Conservation (phyloP, 2,329 filamentous ascomycete species). For the Scedosporium boydii region DNA sequence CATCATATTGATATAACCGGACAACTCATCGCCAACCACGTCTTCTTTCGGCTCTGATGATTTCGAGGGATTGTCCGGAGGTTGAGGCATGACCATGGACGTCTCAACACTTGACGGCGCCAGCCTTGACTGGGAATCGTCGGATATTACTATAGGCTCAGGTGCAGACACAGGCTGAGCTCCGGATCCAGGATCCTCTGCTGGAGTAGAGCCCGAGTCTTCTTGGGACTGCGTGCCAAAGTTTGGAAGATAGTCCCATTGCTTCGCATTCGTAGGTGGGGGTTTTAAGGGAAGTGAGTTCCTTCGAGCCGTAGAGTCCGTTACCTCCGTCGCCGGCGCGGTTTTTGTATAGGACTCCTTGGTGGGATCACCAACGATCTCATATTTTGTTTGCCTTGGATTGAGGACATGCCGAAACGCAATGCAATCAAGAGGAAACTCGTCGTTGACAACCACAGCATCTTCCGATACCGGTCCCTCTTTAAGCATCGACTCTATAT, state of each 20-base stretch:
- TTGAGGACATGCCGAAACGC: slow-evolving; percentile 48
- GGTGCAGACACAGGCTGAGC: background rate
- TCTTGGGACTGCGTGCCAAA: slow-evolving; percentile 23
- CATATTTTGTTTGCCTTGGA: slow-evolving; percentile 48
- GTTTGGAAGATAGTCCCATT: slow-evolving; percentile 27
- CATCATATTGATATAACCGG: slow-evolving; percentile 54
- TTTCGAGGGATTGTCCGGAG: background rate
- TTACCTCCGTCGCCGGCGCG: slow-evolving; percentile 5
- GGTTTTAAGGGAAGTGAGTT: slow-evolving; percentile 21
- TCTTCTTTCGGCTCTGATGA: slow-evolving; percentile 1
- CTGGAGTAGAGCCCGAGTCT: background rate
- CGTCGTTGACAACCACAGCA: slow-evolving; percentile 53
- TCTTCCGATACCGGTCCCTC: slow-evolving; percentile 10
- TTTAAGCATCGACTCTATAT: slow-evolving; percentile 45
- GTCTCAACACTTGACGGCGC: background rate
- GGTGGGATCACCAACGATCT: slow-evolving; percentile 38
- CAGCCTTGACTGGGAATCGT: background rate
- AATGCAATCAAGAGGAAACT: slow-evolving; percentile 62
- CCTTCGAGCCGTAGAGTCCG: slow-evolving; percentile 4
- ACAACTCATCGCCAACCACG: slow-evolving; percentile 43
- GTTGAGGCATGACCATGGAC: background rate
- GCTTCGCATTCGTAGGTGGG: slow-evolving; percentile 11
- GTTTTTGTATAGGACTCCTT: slow-evolving; percentile 1
- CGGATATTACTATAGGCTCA: background rate
- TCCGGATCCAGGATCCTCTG: background rate